These are phyloP conservation scores for Hymenoscyphus albidus DNA, from an alignment of 2,329 filamentous ascomycete species.

Conservation along the genomic window DNA sequence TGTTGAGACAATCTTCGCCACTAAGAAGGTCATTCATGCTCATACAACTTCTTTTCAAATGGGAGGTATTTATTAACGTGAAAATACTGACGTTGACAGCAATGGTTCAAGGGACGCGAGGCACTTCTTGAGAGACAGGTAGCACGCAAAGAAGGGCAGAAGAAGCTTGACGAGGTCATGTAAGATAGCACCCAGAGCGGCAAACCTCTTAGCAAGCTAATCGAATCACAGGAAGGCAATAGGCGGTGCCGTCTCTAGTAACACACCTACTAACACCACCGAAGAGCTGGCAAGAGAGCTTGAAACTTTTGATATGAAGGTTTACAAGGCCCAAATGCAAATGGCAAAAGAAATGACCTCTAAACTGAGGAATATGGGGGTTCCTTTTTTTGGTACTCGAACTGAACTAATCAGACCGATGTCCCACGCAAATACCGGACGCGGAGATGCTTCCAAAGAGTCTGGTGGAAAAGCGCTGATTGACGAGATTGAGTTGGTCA, in stretches of 20 bases:
- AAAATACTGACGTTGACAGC: conserved; percentile 38
- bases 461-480: conserved; percentile 33
- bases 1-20: no score
- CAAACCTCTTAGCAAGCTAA: neutral
- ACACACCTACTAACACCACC: conserved; percentile 25
- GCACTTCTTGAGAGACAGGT: conserved; percentile 49
- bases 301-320: conserved; percentile 55
- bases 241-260: conserved; percentile 39
- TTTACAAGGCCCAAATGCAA: conserved; percentile 53
- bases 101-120: conserved; percentile 54
- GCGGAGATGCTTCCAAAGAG: conserved; percentile 13
- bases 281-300: conserved; percentile 52
- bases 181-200: conserved; percentile 33
- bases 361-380: conserved; percentile 53
- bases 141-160: conserved; percentile 49
- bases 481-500: conserved; percentile 40
- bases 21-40: no score
- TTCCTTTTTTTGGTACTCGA: conserved; percentile 58
- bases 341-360: conserved; percentile 57
- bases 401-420: conserved; percentile 39
- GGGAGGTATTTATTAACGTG: no score
- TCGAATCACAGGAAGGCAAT: conserved; percentile 39
- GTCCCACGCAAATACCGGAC: conserved; percentile 26
- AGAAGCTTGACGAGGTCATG: conserved; percentile 52
- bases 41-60: no score